Evolutionary conservation across 257 asterid species (phyloP), one percentile per base, ranked within the genome.

Genomic region (Solanum infundibuliforme): DNA sequence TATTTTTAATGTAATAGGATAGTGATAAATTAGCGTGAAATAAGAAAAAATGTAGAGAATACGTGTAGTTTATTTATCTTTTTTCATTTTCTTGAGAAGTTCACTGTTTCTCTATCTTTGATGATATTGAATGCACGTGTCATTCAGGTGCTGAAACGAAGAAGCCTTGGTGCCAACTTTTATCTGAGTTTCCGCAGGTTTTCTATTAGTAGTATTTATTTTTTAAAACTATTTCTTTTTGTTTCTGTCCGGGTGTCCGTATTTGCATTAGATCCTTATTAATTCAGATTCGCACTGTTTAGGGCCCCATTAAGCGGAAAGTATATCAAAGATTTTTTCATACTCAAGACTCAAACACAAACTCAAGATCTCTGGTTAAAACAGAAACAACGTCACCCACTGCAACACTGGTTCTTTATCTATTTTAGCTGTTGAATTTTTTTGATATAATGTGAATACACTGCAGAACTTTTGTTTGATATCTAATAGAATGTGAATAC

Each of bases 131-230:
- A 72, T 46, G 39, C 48, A 85, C n/a, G 23, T 74, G 39, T 7
- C 38, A 32, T 32, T 43, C 82, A 86, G 91, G 92, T 73, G 87
- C 48, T 73, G 93, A 94, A 69, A 92, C 88, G 36, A 84, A 88
- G 25, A 84, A 92, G 13, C 95, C 96, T 16, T 94, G 98, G 98
- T 92, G 98, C 87, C 91, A 91, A 89, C 95, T 94, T 86, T 89
- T 93, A 65, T 52, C 95, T 7, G 91, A 93, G 91, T 77, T 93
- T 12, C 89, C 93, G 6, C 95, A 92, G 95, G 98, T 95, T 84
- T 81, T 29, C 60, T 60, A 60, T 21, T 87, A 21, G 23, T 52
- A 2, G 76, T 43, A 43, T 43, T 43, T 25, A 1, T 84, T 60
- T 14, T 31, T 84, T 58, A 29, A 21, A 21, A 23, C 5, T 60